phyloP scores from a whole-genome alignment of 768 basidiomycete genomes.

The Amanita molliuscula region DNA sequence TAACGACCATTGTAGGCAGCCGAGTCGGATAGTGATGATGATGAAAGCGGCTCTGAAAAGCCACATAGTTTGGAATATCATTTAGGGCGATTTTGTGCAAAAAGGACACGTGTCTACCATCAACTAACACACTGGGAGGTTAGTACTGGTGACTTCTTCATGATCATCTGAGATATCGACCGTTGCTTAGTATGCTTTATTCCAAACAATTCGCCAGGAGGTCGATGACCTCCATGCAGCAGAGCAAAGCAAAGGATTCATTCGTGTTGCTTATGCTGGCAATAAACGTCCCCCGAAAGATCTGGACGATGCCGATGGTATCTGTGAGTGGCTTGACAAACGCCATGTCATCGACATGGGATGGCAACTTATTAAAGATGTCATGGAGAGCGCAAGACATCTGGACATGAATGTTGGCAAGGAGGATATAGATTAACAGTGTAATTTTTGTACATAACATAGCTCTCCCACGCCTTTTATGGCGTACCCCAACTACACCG shows the following conservation, averaged over 20 bases:
- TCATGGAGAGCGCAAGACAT: slow-evolving; percentile 67
- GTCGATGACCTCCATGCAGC: slow-evolving; percentile 40
- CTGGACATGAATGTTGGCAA: slow-evolving; percentile 43
- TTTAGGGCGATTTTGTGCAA: slow-evolving; percentile 75
- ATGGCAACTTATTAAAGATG: slow-evolving; percentile 58
- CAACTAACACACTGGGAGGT: slow-evolving; percentile 81
- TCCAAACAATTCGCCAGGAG: slow-evolving; percentile 45
- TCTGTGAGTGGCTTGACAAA: slow-evolving; percentile 75
- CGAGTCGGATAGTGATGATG: slow-evolving; percentile 10
- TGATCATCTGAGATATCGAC: background rate
- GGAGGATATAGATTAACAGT: slow-evolving; percentile 21
- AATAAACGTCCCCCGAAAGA: slow-evolving; percentile 55
- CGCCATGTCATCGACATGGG: slow-evolving; percentile 55
- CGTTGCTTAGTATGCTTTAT: slow-evolving; percentile 47
- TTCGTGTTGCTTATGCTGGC: slow-evolving; percentile 45
- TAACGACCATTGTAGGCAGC: background rate
- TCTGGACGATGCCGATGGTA: slow-evolving; percentile 60
- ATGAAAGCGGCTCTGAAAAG: slow-evolving; percentile 13
- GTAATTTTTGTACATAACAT: too few relatives aligned
- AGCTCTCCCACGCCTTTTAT: slow-evolving; percentile 4
- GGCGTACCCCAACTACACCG: slow-evolving; percentile 19
- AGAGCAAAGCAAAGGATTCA: slow-evolving; percentile 32
- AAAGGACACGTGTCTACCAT: slow-evolving; percentile 58
- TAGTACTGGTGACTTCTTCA: slow-evolving; percentile 13
- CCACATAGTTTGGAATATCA: slow-evolving; percentile 32